Evolutionary conservation across 805 yeast species (phyloP).

Genomic region (Candida maris): DNA sequence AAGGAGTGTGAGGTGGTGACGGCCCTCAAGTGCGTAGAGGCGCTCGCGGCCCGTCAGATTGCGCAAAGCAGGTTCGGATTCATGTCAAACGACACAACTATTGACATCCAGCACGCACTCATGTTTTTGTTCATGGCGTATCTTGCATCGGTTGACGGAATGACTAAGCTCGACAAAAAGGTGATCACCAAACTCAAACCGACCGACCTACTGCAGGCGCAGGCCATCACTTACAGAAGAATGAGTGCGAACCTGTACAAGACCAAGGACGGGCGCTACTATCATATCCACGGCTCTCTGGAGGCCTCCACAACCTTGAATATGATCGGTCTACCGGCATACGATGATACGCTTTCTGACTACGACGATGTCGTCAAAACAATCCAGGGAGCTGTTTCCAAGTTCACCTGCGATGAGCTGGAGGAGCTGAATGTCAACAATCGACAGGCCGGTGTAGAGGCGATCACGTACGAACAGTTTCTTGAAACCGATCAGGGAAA

Average conservation of each 20-base stretch:
- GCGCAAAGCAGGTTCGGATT: conserved; percentile 12
- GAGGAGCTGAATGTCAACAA: conserved; percentile 27
- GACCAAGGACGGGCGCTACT: conserved; percentile 29
- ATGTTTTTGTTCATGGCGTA: conserved; percentile 32
- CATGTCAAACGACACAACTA: conserved; percentile 8
- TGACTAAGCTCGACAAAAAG: conserved; percentile 25
- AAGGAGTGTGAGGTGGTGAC: conserved; percentile 24
- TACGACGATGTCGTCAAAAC: conserved; percentile 25
- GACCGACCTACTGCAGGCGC: conserved; percentile 26
- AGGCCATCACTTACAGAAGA: conserved; percentile 28
- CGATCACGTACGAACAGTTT: conserved; percentile 29
- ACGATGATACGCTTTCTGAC: conserved; percentile 22
- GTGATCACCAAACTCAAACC: conserved; percentile 17
- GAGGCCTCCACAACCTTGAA: conserved; percentile 31
- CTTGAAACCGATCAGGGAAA: conserved; percentile 30
- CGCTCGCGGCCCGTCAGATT: conserved; percentile 16
- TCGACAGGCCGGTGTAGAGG: conserved; percentile 33
- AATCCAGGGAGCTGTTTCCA: conserved; percentile 23
- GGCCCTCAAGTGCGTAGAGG: conserved; percentile 23
- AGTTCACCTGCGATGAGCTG: conserved; percentile 27
- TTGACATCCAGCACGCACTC: conserved; percentile 29
- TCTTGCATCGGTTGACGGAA: conserved; percentile 30
- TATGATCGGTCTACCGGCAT: conserved; percentile 33
- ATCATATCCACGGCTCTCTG: conserved; percentile 34
- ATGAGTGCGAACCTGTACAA: conserved; percentile 33